Conservation (phyloP, 2,329 filamentous ascomycete species). For the Xylariaceae sp. region DNA sequence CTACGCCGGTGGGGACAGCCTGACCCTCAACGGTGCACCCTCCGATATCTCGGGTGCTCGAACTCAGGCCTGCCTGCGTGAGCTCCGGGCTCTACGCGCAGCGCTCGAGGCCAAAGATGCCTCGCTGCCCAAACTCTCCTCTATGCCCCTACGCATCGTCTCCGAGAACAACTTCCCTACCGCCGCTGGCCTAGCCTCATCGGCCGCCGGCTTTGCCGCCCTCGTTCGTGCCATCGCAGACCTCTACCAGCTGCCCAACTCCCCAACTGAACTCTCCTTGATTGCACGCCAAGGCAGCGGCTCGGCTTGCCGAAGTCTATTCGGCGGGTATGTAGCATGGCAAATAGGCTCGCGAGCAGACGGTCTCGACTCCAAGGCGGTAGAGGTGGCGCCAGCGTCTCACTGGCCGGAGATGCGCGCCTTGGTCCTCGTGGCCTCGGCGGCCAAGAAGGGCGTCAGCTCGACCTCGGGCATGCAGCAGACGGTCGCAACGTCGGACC, state of each 20-base stretch:
- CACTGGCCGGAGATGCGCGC: conserved; percentile 98
- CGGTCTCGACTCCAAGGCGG: conserved; percentile 81
- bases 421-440: conserved; percentile 83
- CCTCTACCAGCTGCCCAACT: conserved; percentile 79
- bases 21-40: conserved; percentile 76
- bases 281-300: conserved; percentile 93
- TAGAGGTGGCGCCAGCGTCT: conserved; percentile 78
- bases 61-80: conserved; percentile 90
- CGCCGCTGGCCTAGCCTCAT: conserved; percentile 79
- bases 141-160: conserved; percentile 75
- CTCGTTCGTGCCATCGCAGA: conserved; percentile 83
- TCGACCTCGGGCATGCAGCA: conserved; percentile 96
- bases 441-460: conserved; percentile 92
- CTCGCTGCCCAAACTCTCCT: conserved; percentile 76
- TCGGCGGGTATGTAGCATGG: conserved; percentile 97
- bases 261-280: conserved; percentile 76
- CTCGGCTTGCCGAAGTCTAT: conserved; percentile 86
- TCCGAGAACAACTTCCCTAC: conserved; percentile 99
- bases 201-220: conserved; percentile 65
- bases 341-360: conserved; percentile 70
- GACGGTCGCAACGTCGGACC: conserved; percentile 83
- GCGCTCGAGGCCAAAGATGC: conserved; percentile 68
- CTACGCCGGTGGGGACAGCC: conserved; percentile 63
- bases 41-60: conserved; percentile 85
- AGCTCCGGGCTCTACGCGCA: conserved; percentile 72